Base-by-base conservation (phyloP, 768 basidiomycete genomes). In the Rhizopogon vulgaris region DNA sequence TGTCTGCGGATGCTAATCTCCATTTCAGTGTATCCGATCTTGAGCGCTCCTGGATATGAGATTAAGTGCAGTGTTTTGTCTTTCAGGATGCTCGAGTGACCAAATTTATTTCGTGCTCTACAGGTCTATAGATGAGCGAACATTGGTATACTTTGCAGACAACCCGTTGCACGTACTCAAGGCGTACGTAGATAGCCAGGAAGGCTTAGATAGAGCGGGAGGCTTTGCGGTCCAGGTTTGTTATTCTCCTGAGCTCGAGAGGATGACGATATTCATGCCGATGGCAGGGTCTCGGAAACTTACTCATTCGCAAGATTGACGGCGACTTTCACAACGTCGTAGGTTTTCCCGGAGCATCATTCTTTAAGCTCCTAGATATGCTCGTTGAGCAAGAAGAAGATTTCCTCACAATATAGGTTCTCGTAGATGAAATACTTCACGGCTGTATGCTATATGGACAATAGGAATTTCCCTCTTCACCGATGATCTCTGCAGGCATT, bases 191-290 rank as follows among this genome's bases (percentile, higher is more conserved):
- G 83, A 91, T 34, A 86, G 78, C 49, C 88, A 84, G 6, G 94
- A 96, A 70, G 94, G 94, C 0, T 64, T 84, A 38, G 87, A 93
- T 61, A 78, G 92, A 17, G 94, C 95, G 0, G 95, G 95, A 3
- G 95, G 95, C 0, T 98, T 97, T 64, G 93, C 92, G 2, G 83
- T 93, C 38, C 95, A 97, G 76, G 92, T 91, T 56, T 42, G 73
- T 60, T 17, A 40, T 24, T 24, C 8, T 27, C 41, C 30, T 27
- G 22, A 38, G 24, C n/a, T n/a, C 22, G 15, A 14, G 12, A 25
- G 18, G 15, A n/a, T 27, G 4, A 6, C 41, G 48, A 25, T 52
- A 41, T 24, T 53, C 24, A 38, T 12, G 17, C 36, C n/a, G 49
- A 8, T 45, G 22, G 14, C 50, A 91, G 87, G 91, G 92, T 1